These are phyloP conservation scores for Venustampulla echinocandica DNA, from an alignment of 495 filamentous ascomycete genomes.

Conservation along the genomic window DNA sequence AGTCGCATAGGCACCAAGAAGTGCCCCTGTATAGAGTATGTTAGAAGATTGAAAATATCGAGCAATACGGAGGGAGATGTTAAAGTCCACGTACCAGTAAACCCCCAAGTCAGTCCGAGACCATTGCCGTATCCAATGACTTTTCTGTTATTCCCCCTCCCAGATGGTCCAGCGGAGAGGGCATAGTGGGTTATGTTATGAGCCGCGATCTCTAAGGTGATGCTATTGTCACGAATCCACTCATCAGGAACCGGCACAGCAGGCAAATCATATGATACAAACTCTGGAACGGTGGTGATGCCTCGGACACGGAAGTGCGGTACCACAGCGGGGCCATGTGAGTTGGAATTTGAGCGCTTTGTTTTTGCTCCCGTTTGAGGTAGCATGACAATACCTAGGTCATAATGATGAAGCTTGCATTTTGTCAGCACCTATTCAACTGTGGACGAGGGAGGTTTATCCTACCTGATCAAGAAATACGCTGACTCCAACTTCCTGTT, in stretches of 20 bases:
- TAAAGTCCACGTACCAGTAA: slow-evolving; percentile 11
- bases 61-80: background rate
- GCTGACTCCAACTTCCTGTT: slow-evolving; percentile 27
- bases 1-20: slow-evolving; percentile 43
- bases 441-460: background rate
- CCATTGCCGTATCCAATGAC: slow-evolving; percentile 6
- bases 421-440: background rate
- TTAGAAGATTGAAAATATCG: background rate
- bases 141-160: background rate
- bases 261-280: slow-evolving; percentile 3
- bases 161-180: slow-evolving; percentile 1
- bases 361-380: background rate
- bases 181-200: slow-evolving; percentile 5
- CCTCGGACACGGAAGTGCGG: slow-evolving; percentile 11
- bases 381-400: slow-evolving; percentile 9
- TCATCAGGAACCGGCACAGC: background rate
- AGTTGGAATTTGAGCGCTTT: background rate
- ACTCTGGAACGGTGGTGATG: slow-evolving; percentile 10
- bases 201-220: slow-evolving; percentile 2
- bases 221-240: slow-evolving; percentile 1
- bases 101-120: slow-evolving; percentile 14
- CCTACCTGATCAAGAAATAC: slow-evolving; percentile 28
- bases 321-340: background rate
- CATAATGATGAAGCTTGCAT: slow-evolving; percentile 9
- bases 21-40: background rate